These are phyloP conservation scores for Sarocladium brachiariae DNA, from an alignment of 2,329 filamentous ascomycete genomes.

Conservation along the genomic window DNA sequence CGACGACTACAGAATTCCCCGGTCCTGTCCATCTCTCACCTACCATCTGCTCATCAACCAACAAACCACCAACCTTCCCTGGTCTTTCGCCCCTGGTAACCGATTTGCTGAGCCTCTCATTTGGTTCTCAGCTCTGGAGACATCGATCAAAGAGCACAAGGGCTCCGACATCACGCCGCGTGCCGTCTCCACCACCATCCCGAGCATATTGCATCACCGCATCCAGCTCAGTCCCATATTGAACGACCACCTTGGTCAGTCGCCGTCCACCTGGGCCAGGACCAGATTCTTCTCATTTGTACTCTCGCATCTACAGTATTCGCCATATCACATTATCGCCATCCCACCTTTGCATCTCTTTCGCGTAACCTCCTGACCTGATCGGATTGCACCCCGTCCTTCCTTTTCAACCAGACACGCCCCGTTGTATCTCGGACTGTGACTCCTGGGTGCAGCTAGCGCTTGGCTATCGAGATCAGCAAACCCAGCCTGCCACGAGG, in stretches of 20 bases:
- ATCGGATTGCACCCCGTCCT: not conserved
- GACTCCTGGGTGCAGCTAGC: not conserved
- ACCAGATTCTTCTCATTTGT: not conserved
- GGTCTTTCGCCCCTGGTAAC: not conserved
- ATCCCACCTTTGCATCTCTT: not conserved
- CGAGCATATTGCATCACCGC: conserved; percentile 9
- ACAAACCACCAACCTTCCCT: not conserved
- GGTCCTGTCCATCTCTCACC: not conserved
- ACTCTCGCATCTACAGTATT: not conserved
- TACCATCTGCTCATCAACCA: conserved; percentile 1
- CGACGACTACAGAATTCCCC: not conserved
- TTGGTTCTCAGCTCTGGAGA: not conserved
- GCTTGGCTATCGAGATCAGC: conserved; percentile 9
- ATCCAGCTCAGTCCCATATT: conserved; percentile 6
- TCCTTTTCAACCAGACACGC: not conserved
- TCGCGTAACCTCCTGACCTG: not conserved
- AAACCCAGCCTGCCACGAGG: not conserved
- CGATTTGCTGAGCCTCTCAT: not conserved
- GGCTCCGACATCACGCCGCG: not conserved
- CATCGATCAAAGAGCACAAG: conserved; percentile 4
- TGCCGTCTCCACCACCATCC: conserved; percentile 9
- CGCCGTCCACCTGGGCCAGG: conserved; percentile 3
- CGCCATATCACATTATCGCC: conserved; percentile 2
- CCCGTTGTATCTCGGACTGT: not conserved
- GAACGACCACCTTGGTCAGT: conserved; percentile 3